These are phyloP conservation scores for Tephrocybe sp. DNA, from an alignment of 768 basidiomycete genomes.

Conservation along the genomic window DNA sequence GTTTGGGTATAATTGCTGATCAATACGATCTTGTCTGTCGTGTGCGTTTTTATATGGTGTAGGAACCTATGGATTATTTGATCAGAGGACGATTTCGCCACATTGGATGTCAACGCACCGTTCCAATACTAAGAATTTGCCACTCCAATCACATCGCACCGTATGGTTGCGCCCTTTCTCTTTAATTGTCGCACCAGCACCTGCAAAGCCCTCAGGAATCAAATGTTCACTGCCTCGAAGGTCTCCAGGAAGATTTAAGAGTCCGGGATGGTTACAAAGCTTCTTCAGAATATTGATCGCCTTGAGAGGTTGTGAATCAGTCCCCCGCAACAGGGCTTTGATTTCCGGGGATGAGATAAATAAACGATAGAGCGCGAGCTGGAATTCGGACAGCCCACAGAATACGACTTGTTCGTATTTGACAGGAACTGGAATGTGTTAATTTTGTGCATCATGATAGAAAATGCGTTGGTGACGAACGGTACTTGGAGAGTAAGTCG, in stretches of 20 bases:
- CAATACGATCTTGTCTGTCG: slow-evolving; percentile 92
- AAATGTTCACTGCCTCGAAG: slow-evolving; percentile 77
- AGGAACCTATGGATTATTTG: slow-evolving; percentile 59
- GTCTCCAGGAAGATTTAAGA: slow-evolving; percentile 82
- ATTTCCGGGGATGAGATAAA: slow-evolving; percentile 95
- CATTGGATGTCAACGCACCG: slow-evolving; percentile 43
- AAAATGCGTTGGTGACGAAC: slow-evolving; percentile 48
- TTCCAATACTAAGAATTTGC: slow-evolving; percentile 92
- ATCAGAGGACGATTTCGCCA: background rate
- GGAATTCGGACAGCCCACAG: slow-evolving; percentile 81
- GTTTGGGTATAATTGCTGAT: slow-evolving; percentile 98
- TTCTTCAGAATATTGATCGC: slow-evolving; percentile 95
- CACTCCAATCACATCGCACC: slow-evolving; percentile 81
- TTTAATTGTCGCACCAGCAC: slow-evolving; percentile 43
- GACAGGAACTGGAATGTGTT: slow-evolving; percentile 72
- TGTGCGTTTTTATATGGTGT: slow-evolving; percentile 75
- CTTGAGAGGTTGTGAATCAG: slow-evolving; percentile 90
- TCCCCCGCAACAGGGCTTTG: slow-evolving; percentile 81
- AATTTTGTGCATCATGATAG: background rate
- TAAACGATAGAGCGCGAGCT: slow-evolving; percentile 78
- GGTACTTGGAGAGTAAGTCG: slow-evolving; percentile 90
- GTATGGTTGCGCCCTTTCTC: slow-evolving; percentile 43
- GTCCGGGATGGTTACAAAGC: slow-evolving; percentile 91
- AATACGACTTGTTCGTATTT: slow-evolving; percentile 99
- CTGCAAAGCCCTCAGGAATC: slow-evolving; percentile 79